Evolutionary conservation across 106 monocot genomes (phyloP), one percentile per base, ranked within the genome.

Genomic region (Triglochin maritima): DNA sequence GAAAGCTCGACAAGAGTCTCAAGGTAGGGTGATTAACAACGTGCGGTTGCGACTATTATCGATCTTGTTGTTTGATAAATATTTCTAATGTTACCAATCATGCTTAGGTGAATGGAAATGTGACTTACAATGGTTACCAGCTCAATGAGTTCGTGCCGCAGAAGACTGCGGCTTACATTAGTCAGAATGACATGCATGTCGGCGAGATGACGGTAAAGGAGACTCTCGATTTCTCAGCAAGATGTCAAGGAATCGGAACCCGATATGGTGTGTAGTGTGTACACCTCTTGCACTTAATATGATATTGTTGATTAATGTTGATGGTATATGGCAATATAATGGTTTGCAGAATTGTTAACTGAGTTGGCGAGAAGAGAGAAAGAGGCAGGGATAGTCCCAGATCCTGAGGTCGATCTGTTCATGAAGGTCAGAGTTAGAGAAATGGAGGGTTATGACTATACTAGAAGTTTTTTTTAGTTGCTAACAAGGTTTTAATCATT

Each of bases 201-300:
- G 86, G 84, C 9, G 89, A 89, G 78, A 94, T 94, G 93, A 94
- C 93, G 4, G 93, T 94, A 0, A 84, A 80, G 67, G 93, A 94
- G 65, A 94, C 93, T 4, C 69, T 94, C 2, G 82, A 86, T 52
- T 94, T 94, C 80, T 89, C 93, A 7, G 86, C 86, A 2, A 66
- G 86, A 48, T 94, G 93, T 45, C 86, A 89, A 70, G 93, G 93
- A 8, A 78, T 94, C 6, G 93, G 93, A 7, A 49, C 86, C 14
- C 72, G 86, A 76, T 94, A 86, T 9, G 93, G 92, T 93, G 72
- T 11, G 61, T 56, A 11, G 2, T 44, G 17, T 44, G 43, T 48
- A 10, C 45, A 3, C 7, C 45, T 45, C 62, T 7, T 9, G 3
- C 5, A 44, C 13, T 6, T 62, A 5, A 6, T 10, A 7, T 7